A percentile compares a stretch with the other conserved stretches of the same genome.
Evolutionary conservation across 768 basidiomycete genomes (phyloP).

Genomic region (Serendipita sp.): DNA sequence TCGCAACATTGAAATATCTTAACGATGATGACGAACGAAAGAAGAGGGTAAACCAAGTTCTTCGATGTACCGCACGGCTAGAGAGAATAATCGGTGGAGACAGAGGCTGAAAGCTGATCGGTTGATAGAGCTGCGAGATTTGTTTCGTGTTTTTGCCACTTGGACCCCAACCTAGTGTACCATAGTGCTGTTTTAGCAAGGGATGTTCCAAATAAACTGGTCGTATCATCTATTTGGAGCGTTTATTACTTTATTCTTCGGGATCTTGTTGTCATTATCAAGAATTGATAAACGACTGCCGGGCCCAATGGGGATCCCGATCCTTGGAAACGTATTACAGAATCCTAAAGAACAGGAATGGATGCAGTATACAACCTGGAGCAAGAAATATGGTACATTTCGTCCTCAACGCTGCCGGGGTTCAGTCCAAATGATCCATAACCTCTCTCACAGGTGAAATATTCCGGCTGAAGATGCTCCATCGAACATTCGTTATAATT

Average conservation of each 20-base stretch:
- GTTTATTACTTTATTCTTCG: neutral
- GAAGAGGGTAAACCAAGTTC: neutral
- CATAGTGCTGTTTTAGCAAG: neutral
- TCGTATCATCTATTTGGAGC: neutral
- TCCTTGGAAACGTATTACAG: conserved; percentile 8
- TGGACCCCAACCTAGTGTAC: neutral
- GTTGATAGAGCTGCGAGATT: too few relatives aligned
- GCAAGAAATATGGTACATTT: neutral
- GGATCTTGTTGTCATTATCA: neutral
- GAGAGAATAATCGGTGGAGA: neutral
- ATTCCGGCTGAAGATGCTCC: too few relatives aligned
- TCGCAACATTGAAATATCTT: conserved; percentile 19
- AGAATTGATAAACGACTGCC: neutral
- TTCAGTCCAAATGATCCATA: too few relatives aligned
- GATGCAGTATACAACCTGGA: conserved; percentile 6
- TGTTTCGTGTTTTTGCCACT: neutral
- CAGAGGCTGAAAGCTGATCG: neutral
- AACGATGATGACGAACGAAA: neutral
- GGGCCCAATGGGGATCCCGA: conserved; percentile 5
- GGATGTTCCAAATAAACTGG: neutral
- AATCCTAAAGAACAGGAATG: conserved; percentile 7
- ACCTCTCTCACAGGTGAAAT: too few relatives aligned
- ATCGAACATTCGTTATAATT: too few relatives aligned
- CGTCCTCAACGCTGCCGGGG: too few relatives aligned
- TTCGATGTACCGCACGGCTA: neutral